A percentile compares a stretch with the other conserved stretches of the same genome.
phyloP scores from a whole-genome alignment of 2,329 filamentous ascomycete genomes.

The Fusarium concolor region DNA sequence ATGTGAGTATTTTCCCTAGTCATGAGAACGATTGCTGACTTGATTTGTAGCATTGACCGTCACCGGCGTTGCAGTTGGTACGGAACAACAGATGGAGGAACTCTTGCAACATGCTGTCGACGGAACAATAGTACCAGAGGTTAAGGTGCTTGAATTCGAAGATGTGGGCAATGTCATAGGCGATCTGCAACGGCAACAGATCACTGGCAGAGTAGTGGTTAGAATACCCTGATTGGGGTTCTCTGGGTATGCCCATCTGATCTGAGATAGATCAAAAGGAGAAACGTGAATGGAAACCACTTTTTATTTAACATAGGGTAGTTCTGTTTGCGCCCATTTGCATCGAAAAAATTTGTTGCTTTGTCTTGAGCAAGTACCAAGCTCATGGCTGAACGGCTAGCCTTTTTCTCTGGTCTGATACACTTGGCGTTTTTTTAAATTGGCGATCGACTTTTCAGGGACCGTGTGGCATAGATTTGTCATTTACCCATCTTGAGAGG shows the following conservation, averaged over 20 bases:
- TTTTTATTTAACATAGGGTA: too few species aligned
- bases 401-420: too few species aligned
- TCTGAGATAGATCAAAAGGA: too few species aligned
- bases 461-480: background rate
- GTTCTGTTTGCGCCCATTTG: too few species aligned
- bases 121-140: constrained; percentile 11
- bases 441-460: background rate
- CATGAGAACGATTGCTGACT: background rate
- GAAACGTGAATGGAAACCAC: too few species aligned
- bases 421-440: background rate
- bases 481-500: background rate
- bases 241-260: background rate
- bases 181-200: constrained; percentile 6
- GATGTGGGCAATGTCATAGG: constrained; percentile 15
- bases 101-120: constrained; percentile 14
- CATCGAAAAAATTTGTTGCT: too few species aligned
- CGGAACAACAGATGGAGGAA: constrained; percentile 34
- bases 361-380: too few species aligned
- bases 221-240: constrained; percentile 24
- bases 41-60: constrained; percentile 22
- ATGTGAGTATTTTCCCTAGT: background rate
- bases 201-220: constrained; percentile 36
- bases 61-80: constrained; percentile 31
- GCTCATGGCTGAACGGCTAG: too few species aligned
- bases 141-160: constrained; percentile 19